Evolutionary conservation across 768 basidiomycete species (phyloP), one percentile per base, ranked within the genome.

Genomic region (Tricholoma sp.): DNA sequence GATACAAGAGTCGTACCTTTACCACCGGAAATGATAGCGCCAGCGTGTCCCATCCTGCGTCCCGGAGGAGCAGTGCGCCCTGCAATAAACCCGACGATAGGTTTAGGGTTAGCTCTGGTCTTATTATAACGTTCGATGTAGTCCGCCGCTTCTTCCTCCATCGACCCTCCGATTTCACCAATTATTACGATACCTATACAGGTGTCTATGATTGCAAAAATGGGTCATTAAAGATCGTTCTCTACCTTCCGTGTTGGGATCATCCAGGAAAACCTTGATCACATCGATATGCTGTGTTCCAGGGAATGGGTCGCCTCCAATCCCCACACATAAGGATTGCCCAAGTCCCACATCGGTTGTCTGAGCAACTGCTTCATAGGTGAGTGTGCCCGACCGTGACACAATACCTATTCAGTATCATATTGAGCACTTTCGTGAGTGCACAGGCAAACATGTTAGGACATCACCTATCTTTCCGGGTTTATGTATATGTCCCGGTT

Each of bases 81-180:
- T 55, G 97, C 97, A 66, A 99, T 98, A 74, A 99, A 99, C 37
- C 89, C 91, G 55, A 99, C 93, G 34, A 98, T 94, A 50, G 97
- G 97, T 74, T 99, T 99, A 56, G 92, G 92, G 61, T 86, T 78
- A 54, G 72, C 72, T 53, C 90, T 82, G 28, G 88, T 93, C 75
- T 92, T 91, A 80, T 99, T 99, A 78, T 91, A 88, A 71, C 82
- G 80, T 69, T 91, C 89, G 54, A 99, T 78, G 74, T 96, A 98
- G 63, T 94, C 97, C 5, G 97, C 97, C 6, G 97, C 97, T 61
- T 98, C 96, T 72, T 99, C 97, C 75, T 99, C 97, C 96, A 98
- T 97, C 7, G 92, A 89, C 18, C 97, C 97, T 60, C 97, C 97
- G 63, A 99, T 99, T 76, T 99, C 97, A 58, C 97, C 97, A 64